phyloP scores from a whole-genome alignment of 2,329 filamentous ascomycete genomes.

The Sporothrix dimorphospora region DNA sequence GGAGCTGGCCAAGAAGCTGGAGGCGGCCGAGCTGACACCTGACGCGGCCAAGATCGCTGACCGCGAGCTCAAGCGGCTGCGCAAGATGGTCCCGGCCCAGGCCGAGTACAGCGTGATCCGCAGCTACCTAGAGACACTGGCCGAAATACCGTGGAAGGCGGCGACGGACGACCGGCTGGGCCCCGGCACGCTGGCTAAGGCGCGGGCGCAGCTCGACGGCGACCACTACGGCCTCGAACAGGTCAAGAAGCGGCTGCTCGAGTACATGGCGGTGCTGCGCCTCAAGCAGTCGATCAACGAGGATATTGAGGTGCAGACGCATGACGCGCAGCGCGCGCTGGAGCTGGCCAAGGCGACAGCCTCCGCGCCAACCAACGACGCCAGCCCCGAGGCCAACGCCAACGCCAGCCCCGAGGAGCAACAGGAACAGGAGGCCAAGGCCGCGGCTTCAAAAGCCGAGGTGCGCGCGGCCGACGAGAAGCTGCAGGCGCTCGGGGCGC shows the following conservation, averaged over 20 bases:
- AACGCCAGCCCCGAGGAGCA: neutral
- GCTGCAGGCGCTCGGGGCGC: conserved; percentile 74
- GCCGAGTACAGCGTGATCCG: conserved; percentile 93
- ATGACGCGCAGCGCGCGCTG: conserved; percentile 62
- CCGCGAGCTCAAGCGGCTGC: conserved; percentile 81
- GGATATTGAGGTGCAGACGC: conserved; percentile 78
- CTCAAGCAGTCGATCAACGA: conserved; percentile 91
- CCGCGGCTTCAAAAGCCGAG: conserved; percentile 38
- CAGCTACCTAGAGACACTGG: conserved; percentile 90
- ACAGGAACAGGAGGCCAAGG: conserved; percentile 21
- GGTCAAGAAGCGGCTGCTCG: conserved; percentile 93
- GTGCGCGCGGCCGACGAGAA: conserved; percentile 59
- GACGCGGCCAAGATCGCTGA: conserved; percentile 92
- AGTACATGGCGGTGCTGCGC: conserved; percentile 94
- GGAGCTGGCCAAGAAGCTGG: conserved; percentile 84
- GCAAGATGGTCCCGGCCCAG: conserved; percentile 95
- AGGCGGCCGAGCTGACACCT: conserved; percentile 76
- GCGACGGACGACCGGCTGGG: conserved; percentile 85
- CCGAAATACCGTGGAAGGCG: conserved; percentile 90
- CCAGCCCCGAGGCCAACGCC: conserved; percentile 23
- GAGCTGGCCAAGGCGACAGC: conserved; percentile 49
- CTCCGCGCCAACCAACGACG: conserved; percentile 34
- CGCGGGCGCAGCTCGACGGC: conserved; percentile 87
- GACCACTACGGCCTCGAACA: conserved; percentile 97
- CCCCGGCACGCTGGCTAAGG: conserved; percentile 73